Percentiles rank a stretch among this genome's conserved stretches.
Conservation (phyloP, 441 rosid genomes). For the Erodium texanum region DNA sequence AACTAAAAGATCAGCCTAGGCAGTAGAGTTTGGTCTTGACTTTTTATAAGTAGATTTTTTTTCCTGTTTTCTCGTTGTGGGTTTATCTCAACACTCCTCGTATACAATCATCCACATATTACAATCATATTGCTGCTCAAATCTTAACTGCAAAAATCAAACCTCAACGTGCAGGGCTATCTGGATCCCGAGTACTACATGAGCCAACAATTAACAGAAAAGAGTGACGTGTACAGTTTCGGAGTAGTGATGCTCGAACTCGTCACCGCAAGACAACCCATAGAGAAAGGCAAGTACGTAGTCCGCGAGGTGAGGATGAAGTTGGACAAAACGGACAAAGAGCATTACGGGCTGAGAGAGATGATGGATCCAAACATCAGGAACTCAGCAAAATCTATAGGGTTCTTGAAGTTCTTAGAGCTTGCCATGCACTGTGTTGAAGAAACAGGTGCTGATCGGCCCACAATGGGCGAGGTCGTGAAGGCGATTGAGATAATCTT, state of each 20-base stretch:
- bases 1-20: too few species aligned
- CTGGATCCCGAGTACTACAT: slow-evolving; percentile 96
- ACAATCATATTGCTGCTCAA: not conserved
- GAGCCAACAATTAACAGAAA: slow-evolving; percentile 87
- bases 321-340: slow-evolving; percentile 53
- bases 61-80: too few species aligned
- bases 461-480: slow-evolving; percentile 90
- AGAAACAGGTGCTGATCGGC: slow-evolving; percentile 77
- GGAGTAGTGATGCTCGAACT: slow-evolving; percentile 92
- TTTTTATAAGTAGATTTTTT: too few species aligned
- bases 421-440: slow-evolving; percentile 75
- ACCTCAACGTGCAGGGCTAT: slow-evolving; percentile 54
- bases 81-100: too few species aligned
- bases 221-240: slow-evolving; percentile 94
- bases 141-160: not conserved
- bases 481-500: slow-evolving; percentile 69
- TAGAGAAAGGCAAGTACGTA: slow-evolving; percentile 79
- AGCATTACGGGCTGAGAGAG: slow-evolving; percentile 53
- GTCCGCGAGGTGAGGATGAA: slow-evolving; percentile 57
- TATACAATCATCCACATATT: too few species aligned
- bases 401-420: slow-evolving; percentile 56
- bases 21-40: too few species aligned
- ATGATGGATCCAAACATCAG: slow-evolving; percentile 58
- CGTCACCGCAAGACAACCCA: slow-evolving; percentile 74
- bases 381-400: slow-evolving; percentile 36